These are phyloP conservation scores for Teratosphaeria epicoccoides DNA, from an alignment of 2,329 filamentous ascomycete genomes.

Conservation along the genomic window DNA sequence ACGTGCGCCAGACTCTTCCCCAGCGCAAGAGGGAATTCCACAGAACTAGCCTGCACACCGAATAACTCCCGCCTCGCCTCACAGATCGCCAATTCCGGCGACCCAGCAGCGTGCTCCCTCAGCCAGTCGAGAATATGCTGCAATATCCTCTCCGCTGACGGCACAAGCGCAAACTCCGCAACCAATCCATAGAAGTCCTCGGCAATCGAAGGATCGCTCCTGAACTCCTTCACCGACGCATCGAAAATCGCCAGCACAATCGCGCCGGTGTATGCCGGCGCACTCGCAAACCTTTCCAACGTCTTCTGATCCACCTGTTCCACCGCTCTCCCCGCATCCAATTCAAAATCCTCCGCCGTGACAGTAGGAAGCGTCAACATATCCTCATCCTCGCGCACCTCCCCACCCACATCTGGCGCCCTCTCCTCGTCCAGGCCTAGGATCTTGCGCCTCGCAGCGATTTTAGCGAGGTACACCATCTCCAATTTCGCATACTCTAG, in stretches of 20 bases:
- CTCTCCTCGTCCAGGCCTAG: constrained; percentile 48
- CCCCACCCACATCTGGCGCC: constrained; percentile 33
- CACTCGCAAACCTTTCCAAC: constrained; percentile 55
- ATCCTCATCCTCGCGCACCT: constrained; percentile 34
- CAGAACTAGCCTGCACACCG: constrained; percentile 51
- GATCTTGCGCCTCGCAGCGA: constrained; percentile 62
- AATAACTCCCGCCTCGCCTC: constrained; percentile 60
- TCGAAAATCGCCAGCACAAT: constrained; percentile 91
- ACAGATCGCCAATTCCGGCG: constrained; percentile 51
- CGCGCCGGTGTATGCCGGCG: constrained; percentile 80
- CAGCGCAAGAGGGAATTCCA: constrained; percentile 63
- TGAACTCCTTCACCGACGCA: constrained; percentile 66
- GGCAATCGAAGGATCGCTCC: constrained; percentile 54
- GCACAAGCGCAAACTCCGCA: constrained; percentile 54
- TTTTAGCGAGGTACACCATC: constrained; percentile 80
- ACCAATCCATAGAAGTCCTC: constrained; percentile 75
- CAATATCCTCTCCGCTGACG: constrained; percentile 55
- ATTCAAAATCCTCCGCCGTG: constrained; percentile 52
- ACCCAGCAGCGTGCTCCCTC: constrained; percentile 40
- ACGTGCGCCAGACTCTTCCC: constrained; percentile 54
- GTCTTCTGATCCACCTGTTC: constrained; percentile 40
- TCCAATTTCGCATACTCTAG: constrained; percentile 83
- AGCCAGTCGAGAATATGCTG: constrained; percentile 63
- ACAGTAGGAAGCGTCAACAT: constrained; percentile 49
- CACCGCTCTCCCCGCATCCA: constrained; percentile 41